Percentiles rank a stretch among this genome's conserved stretches.
phyloP scores from a whole-genome alignment of 768 basidiomycete genomes.

The Paxillus rubicundulus region DNA sequence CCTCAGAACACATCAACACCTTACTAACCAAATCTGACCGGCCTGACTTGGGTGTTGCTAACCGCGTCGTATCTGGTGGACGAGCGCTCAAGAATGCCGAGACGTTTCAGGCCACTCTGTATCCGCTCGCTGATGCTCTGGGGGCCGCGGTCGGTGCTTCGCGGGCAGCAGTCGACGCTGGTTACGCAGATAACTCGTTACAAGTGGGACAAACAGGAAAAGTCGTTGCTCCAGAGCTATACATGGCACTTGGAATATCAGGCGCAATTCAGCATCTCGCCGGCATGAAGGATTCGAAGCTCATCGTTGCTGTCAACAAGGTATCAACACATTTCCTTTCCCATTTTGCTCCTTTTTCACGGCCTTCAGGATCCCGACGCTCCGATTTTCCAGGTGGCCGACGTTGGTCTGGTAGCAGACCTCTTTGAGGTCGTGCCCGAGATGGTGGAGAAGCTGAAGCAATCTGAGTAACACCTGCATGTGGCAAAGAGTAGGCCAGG shows the following conservation, averaged over 20 bases:
- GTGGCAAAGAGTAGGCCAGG: neutral
- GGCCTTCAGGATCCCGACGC: slow-evolving; percentile 83
- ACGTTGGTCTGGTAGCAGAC: slow-evolving; percentile 91
- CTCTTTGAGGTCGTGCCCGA: slow-evolving; percentile 91
- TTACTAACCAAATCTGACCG: slow-evolving; percentile 86
- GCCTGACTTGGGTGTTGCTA: slow-evolving; percentile 86
- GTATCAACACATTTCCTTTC: slow-evolving; percentile 35
- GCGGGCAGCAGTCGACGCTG: slow-evolving; percentile 95
- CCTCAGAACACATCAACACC: slow-evolving; percentile 63
- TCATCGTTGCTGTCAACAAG: slow-evolving; percentile 98
- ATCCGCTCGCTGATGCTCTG: slow-evolving; percentile 89
- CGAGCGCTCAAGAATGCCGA: slow-evolving; percentile 92
- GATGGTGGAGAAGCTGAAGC: slow-evolving; percentile 82
- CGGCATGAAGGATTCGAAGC: slow-evolving; percentile 98
- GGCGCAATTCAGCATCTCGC: slow-evolving; percentile 99
- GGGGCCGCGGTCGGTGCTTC: slow-evolving; percentile 98
- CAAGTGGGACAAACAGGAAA: slow-evolving; percentile 99
- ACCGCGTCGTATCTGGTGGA: slow-evolving; percentile 90
- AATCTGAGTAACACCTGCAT: slow-evolving; percentile 10
- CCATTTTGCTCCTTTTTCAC: slow-evolving; percentile 8
- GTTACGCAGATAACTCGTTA: slow-evolving; percentile 95
- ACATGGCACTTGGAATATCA: slow-evolving; percentile 95
- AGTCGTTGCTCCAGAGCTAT: slow-evolving; percentile 94
- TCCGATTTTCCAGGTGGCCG: slow-evolving; percentile 98
- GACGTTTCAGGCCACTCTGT: slow-evolving; percentile 82